Base-by-base conservation (phyloP, 257 asterid genomes). In the Solanum ossicruentum region DNA sequence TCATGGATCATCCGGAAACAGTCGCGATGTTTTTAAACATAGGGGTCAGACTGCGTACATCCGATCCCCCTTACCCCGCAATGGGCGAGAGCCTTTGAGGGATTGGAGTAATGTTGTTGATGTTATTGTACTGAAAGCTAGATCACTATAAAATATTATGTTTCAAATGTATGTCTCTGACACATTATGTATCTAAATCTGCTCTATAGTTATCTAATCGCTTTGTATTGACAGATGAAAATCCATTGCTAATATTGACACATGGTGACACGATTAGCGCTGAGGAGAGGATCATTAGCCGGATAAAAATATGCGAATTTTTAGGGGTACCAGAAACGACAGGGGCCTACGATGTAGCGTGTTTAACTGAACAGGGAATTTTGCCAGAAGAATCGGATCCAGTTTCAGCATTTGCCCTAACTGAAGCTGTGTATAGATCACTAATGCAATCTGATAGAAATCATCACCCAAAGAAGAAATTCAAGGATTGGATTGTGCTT, bases 301-400 rank as follows among this genome's bases (percentile, higher is more conserved):
- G 95, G 65, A 57, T 91, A 8, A 92, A 84, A 55, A 85, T 93
- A 16, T 91, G 96, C 1, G 92, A 91, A 83, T 90, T 85, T 83
- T 28, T 94, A 23, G 97, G 96, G 9, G 87, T 93, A 66, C 85
- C 92, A 0, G 94, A 90, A 83, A 91, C 91, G 0, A 91, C 89
- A n/a, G 93, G 98, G 20, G 94, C 92, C 49, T 93, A 92, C 10
- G 94, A 92, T 83, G 79, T 94, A 51, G 90, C 95, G 6, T 91
- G 97, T 84, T 81, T 93, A 69, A 89, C 93, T 18, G 96, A 91
- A 56, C 91, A 92, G 28, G 94, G 97, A 79, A 89, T 91, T 15
- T 86, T 91, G n/a, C 93, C 92, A 0, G 95, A 90, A 15, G 93
- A 93, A 87, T 90, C 80, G 3, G 93, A 91, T 80, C 92, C 93